Evolutionary conservation across 176 grass and related monocot genomes (phyloP), one percentile per base, ranked within the genome.

Genomic region (Eragrostis nindensis): DNA sequence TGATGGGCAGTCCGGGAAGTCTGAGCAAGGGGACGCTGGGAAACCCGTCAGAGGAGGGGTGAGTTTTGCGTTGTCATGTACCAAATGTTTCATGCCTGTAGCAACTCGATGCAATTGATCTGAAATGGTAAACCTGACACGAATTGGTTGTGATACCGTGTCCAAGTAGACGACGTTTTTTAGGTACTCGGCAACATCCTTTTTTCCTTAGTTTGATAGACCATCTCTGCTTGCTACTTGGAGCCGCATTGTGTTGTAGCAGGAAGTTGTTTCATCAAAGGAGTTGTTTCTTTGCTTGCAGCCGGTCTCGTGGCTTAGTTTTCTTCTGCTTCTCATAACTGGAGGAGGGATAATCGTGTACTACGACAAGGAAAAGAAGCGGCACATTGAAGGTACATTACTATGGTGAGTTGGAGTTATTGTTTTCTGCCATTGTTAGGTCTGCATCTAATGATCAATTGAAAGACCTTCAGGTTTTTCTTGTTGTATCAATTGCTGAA

Each of bases 381-480:
- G 71, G 7, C 96, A 88, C 40, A 93, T 95, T 86, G 96, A 98
- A 93, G 95, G 86, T 98, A 99, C 74, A 85, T 84, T 82, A 92
- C 79, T 87, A 81, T 89, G 85, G 88, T 98, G 86, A 94, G 90
- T 87, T 80, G 32, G 75, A 89, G 24, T 75, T 68, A 49, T 84
- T 68, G 49, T 87, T 50, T 87, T 44, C 36, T 85, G 68, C 36
- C 19, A 39, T 75, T 36, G 78, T 16, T 65, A 25, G 19, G 38
- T 19, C 16, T 75, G 12, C 11, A 32, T 67, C 39, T 41, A 32
- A 43, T 6, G 11, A 45, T 15, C 32, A 25, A 49, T 64, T 11
- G 1, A 21, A 53, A 45, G 3, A 52, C 56, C 41, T 64, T 60
- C 62, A 19, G 5, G 25, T 0, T 22, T 36, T 24, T 13, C 0